Conservation (phyloP, 2,329 filamentous ascomycete genomes). For the Arthrobotrys sphaeroides region DNA sequence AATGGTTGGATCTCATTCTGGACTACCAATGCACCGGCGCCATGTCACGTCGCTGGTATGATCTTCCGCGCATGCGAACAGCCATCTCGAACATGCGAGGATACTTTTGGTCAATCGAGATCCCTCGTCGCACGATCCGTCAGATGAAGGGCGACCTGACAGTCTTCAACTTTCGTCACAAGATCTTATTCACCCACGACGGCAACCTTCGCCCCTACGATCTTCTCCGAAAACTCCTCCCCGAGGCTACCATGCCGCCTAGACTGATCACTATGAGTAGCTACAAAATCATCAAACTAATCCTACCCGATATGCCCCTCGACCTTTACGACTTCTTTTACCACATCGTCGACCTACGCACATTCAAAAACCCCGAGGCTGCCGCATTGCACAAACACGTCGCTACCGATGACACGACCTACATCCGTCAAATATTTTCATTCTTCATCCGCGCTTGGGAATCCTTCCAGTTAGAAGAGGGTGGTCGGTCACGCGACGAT, state of each 20-base stretch:
- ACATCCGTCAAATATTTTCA: slow-evolving; percentile 25
- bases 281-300: slow-evolving; percentile 24
- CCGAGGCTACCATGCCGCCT: slow-evolving; percentile 8
- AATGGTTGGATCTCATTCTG: slow-evolving; percentile 28
- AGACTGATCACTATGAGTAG: slow-evolving; percentile 40
- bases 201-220: slow-evolving; percentile 38
- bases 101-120: slow-evolving; percentile 24
- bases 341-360: slow-evolving; percentile 24
- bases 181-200: slow-evolving; percentile 41
- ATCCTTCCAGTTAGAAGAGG: slow-evolving; percentile 5
- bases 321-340: slow-evolving; percentile 29
- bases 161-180: slow-evolving; percentile 14
- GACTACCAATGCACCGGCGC: slow-evolving; percentile 28
- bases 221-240: slow-evolving; percentile 18
- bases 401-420: slow-evolving; percentile 17
- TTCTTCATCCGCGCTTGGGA: slow-evolving; percentile 32
- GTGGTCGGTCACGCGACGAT: slow-evolving; percentile 15
- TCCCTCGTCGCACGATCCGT: slow-evolving; percentile 22
- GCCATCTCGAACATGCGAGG: slow-evolving; percentile 35
- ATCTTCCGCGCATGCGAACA: slow-evolving; percentile 1
- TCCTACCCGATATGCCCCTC: slow-evolving; percentile 25
- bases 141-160: slow-evolving; percentile 26
- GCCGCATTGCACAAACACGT: neutral
- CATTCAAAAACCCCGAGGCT: neutral
- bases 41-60: slow-evolving; percentile 41